Base-by-base conservation (phyloP, 2,329 filamentous ascomycete species). In the Diaporthe longicolla region DNA sequence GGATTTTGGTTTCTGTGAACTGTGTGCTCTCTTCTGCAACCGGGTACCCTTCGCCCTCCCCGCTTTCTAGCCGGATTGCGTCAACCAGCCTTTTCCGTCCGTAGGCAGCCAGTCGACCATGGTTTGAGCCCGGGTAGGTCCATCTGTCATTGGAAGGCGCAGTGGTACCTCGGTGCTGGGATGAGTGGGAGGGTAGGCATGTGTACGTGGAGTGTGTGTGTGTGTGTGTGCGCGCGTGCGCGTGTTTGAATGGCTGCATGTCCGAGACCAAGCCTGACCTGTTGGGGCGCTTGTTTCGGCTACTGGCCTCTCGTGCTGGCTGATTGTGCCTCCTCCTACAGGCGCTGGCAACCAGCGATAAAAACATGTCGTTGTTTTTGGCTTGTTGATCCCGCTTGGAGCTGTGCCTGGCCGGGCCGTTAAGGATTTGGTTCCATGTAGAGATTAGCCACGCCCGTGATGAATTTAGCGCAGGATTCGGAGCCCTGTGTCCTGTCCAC, bases 231-330 rank as follows among this genome's bases (percentile, higher is more conserved):
- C 13, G 19, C 32, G 32, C 40, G 63, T 21, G 45, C 29, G 32
- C 32, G 15, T 29, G 32, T 68, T 40, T 54, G 32, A 54, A 54
- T 37, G 55, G 55, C 55, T 52, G 43, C 57, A 35, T 71, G 29
- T 52, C 43, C 6, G 54, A 40, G 48, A 68, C 63, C 63, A 40
- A 21, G 61, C n/a, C 26, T 21, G 58, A 21, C 50, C 57, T 70
- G 63, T 73, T 73, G 71, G 71, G 32, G 63, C 63, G 71, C 63
- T 70, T 73, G 63, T 70, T 70, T 70, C 59, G 70, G 48, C 43
- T 61, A 37, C 10, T 40, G 57, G 11, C 57, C 29, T 43, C n/a
- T 35, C 32, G 15, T 37, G 11, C 48, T 45, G 21, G 19, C 19
- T 26, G n/a, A 58, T 24, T 65, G 57, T 43, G 24, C 48, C 48